Percentiles rank a stretch among this genome's conserved stretches.
phyloP scores from a whole-genome alignment of 139 green algal species.

The Chlorella sp. region DNA sequence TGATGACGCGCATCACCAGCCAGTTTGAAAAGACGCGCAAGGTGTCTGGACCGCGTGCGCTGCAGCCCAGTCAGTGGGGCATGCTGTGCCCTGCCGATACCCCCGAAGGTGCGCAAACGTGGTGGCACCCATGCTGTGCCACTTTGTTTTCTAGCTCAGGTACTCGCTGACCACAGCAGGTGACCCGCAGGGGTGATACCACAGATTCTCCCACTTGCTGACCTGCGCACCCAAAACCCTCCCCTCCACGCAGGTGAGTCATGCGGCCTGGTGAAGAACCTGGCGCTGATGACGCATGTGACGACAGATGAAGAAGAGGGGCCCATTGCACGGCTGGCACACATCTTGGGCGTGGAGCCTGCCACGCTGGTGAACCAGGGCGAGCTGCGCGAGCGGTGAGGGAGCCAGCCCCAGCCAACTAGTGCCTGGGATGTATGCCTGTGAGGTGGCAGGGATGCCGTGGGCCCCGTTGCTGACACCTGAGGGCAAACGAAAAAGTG shows the following conservation, averaged over 20 bases:
- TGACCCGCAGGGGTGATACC: no score
- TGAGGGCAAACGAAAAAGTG: no score
- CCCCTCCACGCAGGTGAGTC: slow-evolving; percentile 65
- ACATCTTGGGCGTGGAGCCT: slow-evolving; percentile 85
- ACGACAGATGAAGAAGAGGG: slow-evolving; percentile 91
- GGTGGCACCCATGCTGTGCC: no score
- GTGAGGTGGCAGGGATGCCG: no score
- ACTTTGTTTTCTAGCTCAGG: no score
- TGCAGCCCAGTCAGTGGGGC: slow-evolving; percentile 98
- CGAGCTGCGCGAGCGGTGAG: slow-evolving; percentile 78
- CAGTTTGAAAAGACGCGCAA: slow-evolving; percentile 99
- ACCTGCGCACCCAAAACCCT: no score
- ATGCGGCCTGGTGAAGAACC: slow-evolving; percentile 99
- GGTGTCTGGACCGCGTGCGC: slow-evolving; percentile 87
- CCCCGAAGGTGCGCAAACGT: slow-evolving; percentile 79
- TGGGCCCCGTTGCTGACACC: no score
- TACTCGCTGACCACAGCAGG: no score
- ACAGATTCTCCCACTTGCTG: background rate
- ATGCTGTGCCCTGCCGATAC: slow-evolving; percentile 99
- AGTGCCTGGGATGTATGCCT: no score
- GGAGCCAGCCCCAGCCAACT: no score
- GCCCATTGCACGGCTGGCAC: slow-evolving; percentile 67
- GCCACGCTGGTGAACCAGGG: slow-evolving; percentile 61
- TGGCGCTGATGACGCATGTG: slow-evolving; percentile 99
- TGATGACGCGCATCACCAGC: slow-evolving; percentile 98